Evolutionary conservation across 768 basidiomycete species (phyloP), one percentile per base, ranked within the genome.

Genomic region (Leccinum broughii): DNA sequence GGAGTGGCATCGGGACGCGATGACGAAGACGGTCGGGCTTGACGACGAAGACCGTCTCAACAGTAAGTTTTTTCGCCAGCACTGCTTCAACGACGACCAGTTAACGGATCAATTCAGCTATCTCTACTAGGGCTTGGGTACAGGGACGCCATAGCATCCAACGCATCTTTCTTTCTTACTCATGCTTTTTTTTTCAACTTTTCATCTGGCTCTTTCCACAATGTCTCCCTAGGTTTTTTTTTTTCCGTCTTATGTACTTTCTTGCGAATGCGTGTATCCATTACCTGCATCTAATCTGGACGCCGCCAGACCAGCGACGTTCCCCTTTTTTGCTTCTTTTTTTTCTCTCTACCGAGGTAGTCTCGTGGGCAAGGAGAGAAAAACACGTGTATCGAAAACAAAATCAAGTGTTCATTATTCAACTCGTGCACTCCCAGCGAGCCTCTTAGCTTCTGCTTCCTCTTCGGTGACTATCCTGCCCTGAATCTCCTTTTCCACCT

Each of bases 381-480:
- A 41, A 41, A 41, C 39, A 41, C 41, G 41, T 41, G 41, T 41
- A 46, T 20, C n/a, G 20, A 46, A 46, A 46, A 46, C 20, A 46
- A 46, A 46, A 46, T 10, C 41, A 41, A 41, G 41, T n/a, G 17
- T 20, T 20, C 28, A 28, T 28, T 46, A 46, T 5, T 46, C 44
- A 2, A 46, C 44, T 20, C n/a, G 44, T 46, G 44, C 20, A 7
- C n/a, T 50, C 49, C 49, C 26, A 50, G 49, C 49, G 49, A 64
- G 76, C 70, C 82, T 83, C 63, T 81, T 81, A 57, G 77, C 76
- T 51, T 78, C 78, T 26, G 88, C 81, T 64, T 90, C 88, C 62
- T 88, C 85, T 54, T 90, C 88, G 54, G 77, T 86, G 13, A 86
- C 80, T 1, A 86, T 77, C 34, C 78, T 76, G 4, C 89, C 89